These are phyloP conservation scores for Starmerella roubikii DNA, from an alignment of 805 yeast genomes.

Conservation along the genomic window DNA sequence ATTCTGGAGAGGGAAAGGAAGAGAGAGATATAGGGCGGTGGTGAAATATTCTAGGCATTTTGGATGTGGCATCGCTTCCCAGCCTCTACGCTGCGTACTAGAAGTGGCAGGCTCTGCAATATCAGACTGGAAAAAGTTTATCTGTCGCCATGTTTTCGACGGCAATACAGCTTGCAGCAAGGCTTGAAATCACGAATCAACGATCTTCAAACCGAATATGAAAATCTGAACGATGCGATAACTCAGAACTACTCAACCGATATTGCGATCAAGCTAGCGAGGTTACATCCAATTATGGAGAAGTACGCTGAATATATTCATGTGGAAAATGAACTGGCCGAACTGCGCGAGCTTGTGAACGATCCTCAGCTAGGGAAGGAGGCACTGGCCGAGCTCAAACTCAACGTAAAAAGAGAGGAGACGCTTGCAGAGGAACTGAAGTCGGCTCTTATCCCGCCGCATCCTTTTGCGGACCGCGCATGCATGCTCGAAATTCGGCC, in stretches of 20 bases:
- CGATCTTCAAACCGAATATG: conserved; percentile 31
- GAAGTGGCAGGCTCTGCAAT: no score
- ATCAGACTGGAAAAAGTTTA: no score
- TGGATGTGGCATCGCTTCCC: no score
- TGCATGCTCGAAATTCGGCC: conserved; percentile 80
- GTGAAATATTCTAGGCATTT: no score
- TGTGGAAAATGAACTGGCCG: conserved; percentile 25
- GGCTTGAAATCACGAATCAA: conserved; percentile 37
- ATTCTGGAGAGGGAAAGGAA: no score
- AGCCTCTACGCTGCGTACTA: no score
- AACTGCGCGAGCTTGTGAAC: conserved; percentile 33
- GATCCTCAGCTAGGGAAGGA: conserved; percentile 42
- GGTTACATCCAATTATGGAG: conserved; percentile 34
- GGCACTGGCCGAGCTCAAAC: conserved; percentile 47
- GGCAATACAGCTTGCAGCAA: conserved; percentile 32
- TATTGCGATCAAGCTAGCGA: conserved; percentile 37
- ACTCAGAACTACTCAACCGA: conserved; percentile 28
- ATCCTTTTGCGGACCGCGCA: conserved; percentile 60
- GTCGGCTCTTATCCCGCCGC: conserved; percentile 52
- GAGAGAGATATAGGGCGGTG: no score
- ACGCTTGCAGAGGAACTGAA: conserved; percentile 37
- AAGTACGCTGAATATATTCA: conserved; percentile 30
- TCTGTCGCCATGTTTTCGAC: no score
- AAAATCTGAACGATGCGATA: conserved; percentile 31
- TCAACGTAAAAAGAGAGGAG: conserved; percentile 34